Evolutionary conservation across 495 filamentous ascomycete species (phyloP).

Genomic region (Hypoxylon perforatum): DNA sequence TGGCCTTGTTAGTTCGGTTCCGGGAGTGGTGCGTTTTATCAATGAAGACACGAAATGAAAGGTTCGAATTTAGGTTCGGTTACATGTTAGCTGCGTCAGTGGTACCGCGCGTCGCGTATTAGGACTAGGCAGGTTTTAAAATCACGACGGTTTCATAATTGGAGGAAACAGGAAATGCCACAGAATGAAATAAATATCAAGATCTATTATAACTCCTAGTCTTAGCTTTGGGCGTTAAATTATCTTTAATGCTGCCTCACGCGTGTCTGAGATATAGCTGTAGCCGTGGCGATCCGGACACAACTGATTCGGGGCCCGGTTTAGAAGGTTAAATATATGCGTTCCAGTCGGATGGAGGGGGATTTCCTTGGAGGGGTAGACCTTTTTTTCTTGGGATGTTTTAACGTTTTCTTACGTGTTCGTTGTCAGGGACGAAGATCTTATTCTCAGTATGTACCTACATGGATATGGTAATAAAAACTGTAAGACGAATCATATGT

Average conservation of each 20-base stretch:
- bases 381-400: not conserved
- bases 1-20: not conserved
- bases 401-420: constrained; percentile 1
- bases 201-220: constrained; percentile 8
- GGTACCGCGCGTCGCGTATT: not conserved
- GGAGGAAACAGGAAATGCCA: not conserved
- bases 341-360: constrained; percentile 1
- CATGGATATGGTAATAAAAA: not conserved
- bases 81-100: no score
- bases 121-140: not conserved
- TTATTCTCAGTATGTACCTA: not conserved
- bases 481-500: not conserved
- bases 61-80: no score
- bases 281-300: constrained; percentile 21
- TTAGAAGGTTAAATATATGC: not conserved
- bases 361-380: not conserved
- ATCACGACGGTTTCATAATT: not conserved
- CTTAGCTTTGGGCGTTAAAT: constrained; percentile 14
- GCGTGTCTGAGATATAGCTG: constrained; percentile 16
- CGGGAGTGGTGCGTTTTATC: not conserved
- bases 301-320: not conserved
- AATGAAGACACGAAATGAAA: no score
- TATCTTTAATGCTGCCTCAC: constrained; percentile 15
- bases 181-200: constrained; percentile 15
- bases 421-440: no score